Evolutionary conservation across 2,329 filamentous ascomycete genomes (phyloP).

Genomic region (Alternaria novae-zelandiae): DNA sequence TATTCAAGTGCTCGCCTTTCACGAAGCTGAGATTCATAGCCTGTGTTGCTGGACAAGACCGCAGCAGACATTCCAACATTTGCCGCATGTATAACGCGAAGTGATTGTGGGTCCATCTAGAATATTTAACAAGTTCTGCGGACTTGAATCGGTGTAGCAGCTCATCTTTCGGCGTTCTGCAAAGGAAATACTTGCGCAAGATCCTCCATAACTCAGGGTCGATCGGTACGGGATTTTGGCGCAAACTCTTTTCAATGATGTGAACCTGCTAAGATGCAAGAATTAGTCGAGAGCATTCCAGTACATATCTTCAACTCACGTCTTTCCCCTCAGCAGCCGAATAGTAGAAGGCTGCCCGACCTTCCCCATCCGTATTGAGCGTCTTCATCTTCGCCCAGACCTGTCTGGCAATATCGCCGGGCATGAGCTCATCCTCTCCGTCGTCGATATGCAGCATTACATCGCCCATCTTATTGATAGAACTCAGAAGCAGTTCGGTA

Average conservation of each 20-base stretch:
- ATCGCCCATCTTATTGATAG: not conserved
- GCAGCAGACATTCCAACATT: not conserved
- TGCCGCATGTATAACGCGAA: not conserved
- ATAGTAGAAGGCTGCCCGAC: not conserved
- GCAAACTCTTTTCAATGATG: not conserved
- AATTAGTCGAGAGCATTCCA: not conserved
- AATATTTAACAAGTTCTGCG: not conserved
- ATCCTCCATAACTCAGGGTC: not conserved
- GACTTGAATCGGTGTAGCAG: not conserved
- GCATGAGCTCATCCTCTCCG: not conserved
- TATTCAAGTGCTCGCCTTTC: not conserved
- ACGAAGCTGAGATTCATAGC: not conserved
- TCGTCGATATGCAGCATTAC: not conserved
- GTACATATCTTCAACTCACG: not conserved
- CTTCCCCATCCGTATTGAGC: not conserved
- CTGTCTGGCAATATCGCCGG: not conserved
- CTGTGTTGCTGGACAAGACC: not conserved
- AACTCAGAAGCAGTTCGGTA: not conserved
- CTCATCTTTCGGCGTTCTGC: not conserved
- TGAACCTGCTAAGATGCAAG: not conserved
- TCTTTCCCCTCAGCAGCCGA: not conserved
- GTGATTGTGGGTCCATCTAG: too few relatives aligned
- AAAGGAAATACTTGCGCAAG: not conserved
- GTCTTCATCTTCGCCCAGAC: not conserved
- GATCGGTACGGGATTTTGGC: not conserved